Conservation (phyloP, 75 land plant species). For the Sequoiadendron giganteum region DNA sequence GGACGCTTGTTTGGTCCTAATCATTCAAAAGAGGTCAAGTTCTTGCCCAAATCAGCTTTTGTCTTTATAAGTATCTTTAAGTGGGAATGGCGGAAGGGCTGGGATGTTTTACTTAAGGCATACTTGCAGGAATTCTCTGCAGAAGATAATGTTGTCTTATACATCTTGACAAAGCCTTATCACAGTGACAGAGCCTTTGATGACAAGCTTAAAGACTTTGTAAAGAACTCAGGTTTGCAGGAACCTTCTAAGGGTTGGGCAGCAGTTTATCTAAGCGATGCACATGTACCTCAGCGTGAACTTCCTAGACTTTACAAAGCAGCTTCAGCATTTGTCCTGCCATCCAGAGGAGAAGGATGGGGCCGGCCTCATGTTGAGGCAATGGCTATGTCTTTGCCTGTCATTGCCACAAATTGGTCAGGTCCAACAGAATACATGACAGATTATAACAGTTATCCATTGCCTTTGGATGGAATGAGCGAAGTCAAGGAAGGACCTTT, state of each 20-base stretch:
- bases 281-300: constrained; percentile 64
- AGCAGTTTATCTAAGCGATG: constrained; percentile 43
- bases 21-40: neutral
- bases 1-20: constrained; percentile 27
- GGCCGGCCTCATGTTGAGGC: constrained; percentile 88
- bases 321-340: constrained; percentile 73
- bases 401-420: constrained; percentile 90
- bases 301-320: constrained; percentile 65
- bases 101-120: constrained; percentile 74
- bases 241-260: constrained; percentile 74
- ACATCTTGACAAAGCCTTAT: constrained; percentile 66
- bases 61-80: constrained; percentile 83
- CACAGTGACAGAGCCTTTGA: constrained; percentile 51
- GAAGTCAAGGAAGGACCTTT: constrained; percentile 81
- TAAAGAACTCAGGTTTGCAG: constrained; percentile 29
- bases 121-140: constrained; percentile 72
- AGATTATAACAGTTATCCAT: constrained; percentile 61
- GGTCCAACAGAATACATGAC: constrained; percentile 88
- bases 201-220: constrained; percentile 35
- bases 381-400: constrained; percentile 87
- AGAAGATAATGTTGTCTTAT: constrained; percentile 55
- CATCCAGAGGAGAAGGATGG: constrained; percentile 92
- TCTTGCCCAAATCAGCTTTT: constrained; percentile 19
- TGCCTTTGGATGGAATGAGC: constrained; percentile 53
- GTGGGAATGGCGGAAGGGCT: constrained; percentile 90